These are phyloP conservation scores for Phycomyces nitens DNA, from an alignment of 192 early-diverging fungal genomes.

Conservation along the genomic window DNA sequence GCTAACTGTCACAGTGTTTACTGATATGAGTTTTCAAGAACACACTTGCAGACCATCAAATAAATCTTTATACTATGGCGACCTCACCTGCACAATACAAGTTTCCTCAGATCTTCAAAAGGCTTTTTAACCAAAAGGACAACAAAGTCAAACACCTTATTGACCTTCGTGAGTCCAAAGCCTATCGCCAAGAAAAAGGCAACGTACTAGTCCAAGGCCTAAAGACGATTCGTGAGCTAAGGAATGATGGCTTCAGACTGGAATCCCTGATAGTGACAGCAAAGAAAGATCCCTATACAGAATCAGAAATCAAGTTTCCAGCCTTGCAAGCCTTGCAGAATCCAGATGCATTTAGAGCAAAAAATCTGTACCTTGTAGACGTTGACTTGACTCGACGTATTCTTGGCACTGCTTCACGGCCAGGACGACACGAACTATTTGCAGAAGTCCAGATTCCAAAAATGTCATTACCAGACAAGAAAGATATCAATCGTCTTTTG, in stretches of 20 bases:
- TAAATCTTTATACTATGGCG: slow-evolving; percentile 12
- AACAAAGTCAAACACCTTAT: slow-evolving; percentile 27
- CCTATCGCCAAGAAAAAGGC: slow-evolving; percentile 26
- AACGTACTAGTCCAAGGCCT: slow-evolving; percentile 31
- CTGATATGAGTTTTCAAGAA: too few species aligned
- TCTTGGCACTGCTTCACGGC: slow-evolving; percentile 42
- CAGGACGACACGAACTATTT: slow-evolving; percentile 40
- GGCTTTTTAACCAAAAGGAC: slow-evolving; percentile 15
- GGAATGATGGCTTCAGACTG: slow-evolving; percentile 7
- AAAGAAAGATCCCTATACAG: background rate
- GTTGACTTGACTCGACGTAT: slow-evolving; percentile 39
- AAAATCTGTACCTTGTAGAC: slow-evolving; percentile 39
- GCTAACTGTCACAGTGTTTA: too few species aligned
- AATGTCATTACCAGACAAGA: slow-evolving; percentile 6
- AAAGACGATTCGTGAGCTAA: slow-evolving; percentile 26
- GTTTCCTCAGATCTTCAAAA: slow-evolving; percentile 15
- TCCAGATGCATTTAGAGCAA: slow-evolving; percentile 29
- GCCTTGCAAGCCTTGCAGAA: slow-evolving; percentile 15
- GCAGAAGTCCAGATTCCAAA: slow-evolving; percentile 46
- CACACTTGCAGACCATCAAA: too few species aligned
- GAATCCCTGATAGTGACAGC: slow-evolving; percentile 28
- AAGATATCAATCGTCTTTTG: slow-evolving; percentile 27
- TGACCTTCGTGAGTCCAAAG: slow-evolving; percentile 25
- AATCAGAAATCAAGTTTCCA: slow-evolving; percentile 23
- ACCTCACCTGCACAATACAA: background rate